Evolutionary conservation across 108 stramenopile genomes (phyloP).

Genomic region (Phaeodactylum tricornutum): DNA sequence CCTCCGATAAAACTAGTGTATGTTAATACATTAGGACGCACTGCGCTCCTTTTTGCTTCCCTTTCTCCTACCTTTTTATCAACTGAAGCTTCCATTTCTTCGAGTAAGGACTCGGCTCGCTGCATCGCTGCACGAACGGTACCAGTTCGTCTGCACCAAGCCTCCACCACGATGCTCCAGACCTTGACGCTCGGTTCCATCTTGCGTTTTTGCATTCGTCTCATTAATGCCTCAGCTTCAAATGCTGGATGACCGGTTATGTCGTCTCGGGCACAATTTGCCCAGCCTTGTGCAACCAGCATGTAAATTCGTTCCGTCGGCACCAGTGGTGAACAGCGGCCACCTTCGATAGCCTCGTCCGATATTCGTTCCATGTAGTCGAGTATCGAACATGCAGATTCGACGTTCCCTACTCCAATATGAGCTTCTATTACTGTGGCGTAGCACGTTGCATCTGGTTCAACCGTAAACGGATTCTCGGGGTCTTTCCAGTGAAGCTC

Average conservation of each 20-base stretch:
- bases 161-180: slow-evolving; percentile 26
- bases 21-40: slow-evolving; percentile 32
- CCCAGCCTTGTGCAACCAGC: slow-evolving; percentile 29
- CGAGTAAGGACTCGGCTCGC: slow-evolving; percentile 18
- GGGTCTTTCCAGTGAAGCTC: slow-evolving; percentile 9
- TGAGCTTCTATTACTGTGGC: slow-evolving; percentile 33
- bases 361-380: slow-evolving; percentile 18
- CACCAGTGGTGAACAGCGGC: slow-evolving; percentile 1
- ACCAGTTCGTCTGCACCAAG: slow-evolving; percentile 26
- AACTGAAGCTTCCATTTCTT: slow-evolving; percentile 18
- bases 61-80: slow-evolving; percentile 3
- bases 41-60: neutral
- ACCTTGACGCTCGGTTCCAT: slow-evolving; percentile 15
- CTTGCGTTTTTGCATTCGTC: slow-evolving; percentile 12
- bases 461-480: slow-evolving; percentile 2
- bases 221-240: slow-evolving; percentile 18
- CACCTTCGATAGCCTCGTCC: neutral
- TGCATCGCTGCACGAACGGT: slow-evolving; percentile 20
- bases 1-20: slow-evolving; percentile 39
- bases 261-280: slow-evolving; percentile 9
- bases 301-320: slow-evolving; percentile 18
- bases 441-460: slow-evolving; percentile 30
- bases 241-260: slow-evolving; percentile 12
- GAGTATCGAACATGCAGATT: slow-evolving; percentile 20
- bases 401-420: slow-evolving; percentile 11